Evolutionary conservation across 108 stramenopile genomes (phyloP), one percentile per base, ranked within the genome.

Genomic region (Epithemia pelagica): DNA sequence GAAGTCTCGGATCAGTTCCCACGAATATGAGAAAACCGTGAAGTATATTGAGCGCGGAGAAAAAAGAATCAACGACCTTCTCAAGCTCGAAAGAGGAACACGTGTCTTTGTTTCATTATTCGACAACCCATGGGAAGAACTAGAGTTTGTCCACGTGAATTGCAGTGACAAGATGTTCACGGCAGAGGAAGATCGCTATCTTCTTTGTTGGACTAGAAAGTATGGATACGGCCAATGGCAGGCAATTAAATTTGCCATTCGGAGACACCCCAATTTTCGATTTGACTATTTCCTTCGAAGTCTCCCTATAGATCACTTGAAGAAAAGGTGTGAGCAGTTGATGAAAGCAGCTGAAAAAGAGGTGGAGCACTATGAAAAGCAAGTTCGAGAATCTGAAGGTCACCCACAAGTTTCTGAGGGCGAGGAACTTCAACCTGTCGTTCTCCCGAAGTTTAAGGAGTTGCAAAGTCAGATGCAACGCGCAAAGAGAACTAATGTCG

Each of bases 151-250:
- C 19, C 78, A 90, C 59, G 76, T 82, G 30, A 85, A 79, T 55
- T 80, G 78, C 28, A 90, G 77, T 54, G 82, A 83, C 64, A 87
- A 85, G 51, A 69, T 85, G 56, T 86, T 83, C 60, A 79, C 82
- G 26, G 33, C 68, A 20, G 82, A 82, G 20, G 81, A 86, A 37
- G 85, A 86, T 72, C 66, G 85, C 1, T 73, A 82, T 64, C 64
- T 86, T 54, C 72, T 86, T 51, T 86, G 85, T 55, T 86, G 91
- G 88, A 75, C 89, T 19, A 83, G 85, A 31, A 90, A 91, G 88
- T 92, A 78, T 67, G 91, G 91, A 7, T 89, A 86, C 52, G 91
- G 91, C 0, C 86, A 94, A 75, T 94, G 92, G 92, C 84, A 83
- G 55, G 92, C 92, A 26, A 84, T 94, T 3, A 89, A 86, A 64